Percentiles rank a stretch among this genome's conserved stretches.
phyloP scores from a whole-genome alignment of 805 yeast genomes.

The Yamadazyma kitorensis region DNA sequence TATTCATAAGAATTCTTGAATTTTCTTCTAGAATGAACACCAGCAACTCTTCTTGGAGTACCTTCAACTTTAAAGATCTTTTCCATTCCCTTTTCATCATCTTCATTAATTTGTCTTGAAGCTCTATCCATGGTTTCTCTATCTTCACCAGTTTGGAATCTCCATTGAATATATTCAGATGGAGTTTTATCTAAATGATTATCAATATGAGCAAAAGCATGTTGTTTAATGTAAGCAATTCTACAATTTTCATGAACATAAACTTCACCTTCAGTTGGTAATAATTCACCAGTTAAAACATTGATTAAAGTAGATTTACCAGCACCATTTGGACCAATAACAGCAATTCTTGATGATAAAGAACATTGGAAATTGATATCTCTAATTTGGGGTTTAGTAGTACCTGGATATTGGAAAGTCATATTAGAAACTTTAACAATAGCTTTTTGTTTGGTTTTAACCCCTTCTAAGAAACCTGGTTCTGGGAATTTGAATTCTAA shows the following conservation, averaged over 20 bases:
- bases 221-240: slow-evolving; percentile 99
- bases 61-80: slow-evolving; percentile 99
- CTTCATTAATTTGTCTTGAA: slow-evolving; percentile 95
- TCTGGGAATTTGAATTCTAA: slow-evolving; percentile 97
- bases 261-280: slow-evolving; percentile 98
- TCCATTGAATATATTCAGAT: slow-evolving; percentile 99
- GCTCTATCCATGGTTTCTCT: slow-evolving; percentile 99
- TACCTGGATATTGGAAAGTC: slow-evolving; percentile 99
- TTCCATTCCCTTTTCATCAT: slow-evolving; percentile 98
- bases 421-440: slow-evolving; percentile 96
- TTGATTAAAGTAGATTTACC: slow-evolving; percentile 99
- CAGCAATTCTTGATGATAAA: slow-evolving; percentile 98
- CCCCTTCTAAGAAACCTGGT: slow-evolving; percentile 99
- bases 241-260: slow-evolving; percentile 99
- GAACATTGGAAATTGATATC: slow-evolving; percentile 99
- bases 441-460: slow-evolving; percentile 99
- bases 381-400: slow-evolving; percentile 87
- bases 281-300: slow-evolving; percentile 98
- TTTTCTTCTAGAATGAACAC: slow-evolving; percentile 96
- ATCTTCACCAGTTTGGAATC: slow-evolving; percentile 99
- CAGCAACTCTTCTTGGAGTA: slow-evolving; percentile 95
- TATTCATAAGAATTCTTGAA: slow-evolving; percentile 99
- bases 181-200: slow-evolving; percentile 99
- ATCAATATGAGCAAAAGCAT: slow-evolving; percentile 99
- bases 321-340: slow-evolving; percentile 99